phyloP scores from a whole-genome alignment of 2,329 filamentous ascomycete species.

The Sporothrix globosa region DNA sequence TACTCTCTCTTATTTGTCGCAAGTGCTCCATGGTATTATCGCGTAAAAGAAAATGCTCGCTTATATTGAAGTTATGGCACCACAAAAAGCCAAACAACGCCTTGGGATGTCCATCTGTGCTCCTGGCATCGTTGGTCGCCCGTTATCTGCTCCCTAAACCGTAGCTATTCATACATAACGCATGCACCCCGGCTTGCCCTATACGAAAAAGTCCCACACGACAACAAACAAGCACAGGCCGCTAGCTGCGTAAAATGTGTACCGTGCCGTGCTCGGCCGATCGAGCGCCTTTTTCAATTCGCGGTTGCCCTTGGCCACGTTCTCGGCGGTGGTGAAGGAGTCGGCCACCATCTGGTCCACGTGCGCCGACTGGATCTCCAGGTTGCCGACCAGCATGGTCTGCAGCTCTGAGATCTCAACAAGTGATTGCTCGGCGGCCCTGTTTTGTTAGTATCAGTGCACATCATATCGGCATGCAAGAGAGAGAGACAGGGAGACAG shows the following conservation, averaged over 20 bases:
- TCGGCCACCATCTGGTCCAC: conserved; percentile 89
- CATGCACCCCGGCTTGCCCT: background rate
- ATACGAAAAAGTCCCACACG: conserved; percentile 74
- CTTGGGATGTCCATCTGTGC: conserved; percentile 5
- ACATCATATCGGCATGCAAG: background rate
- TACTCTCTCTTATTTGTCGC: background rate
- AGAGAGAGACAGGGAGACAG: background rate
- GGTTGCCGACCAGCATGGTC: conserved; percentile 81
- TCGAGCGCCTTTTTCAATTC: conserved; percentile 83
- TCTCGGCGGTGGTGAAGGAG: conserved; percentile 78
- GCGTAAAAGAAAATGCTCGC: background rate
- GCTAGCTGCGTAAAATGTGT: conserved; percentile 79
- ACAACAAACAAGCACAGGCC: conserved; percentile 74
- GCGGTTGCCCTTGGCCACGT: conserved; percentile 86
- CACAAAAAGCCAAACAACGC: conserved; percentile 5
- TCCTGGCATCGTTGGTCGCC: background rate
- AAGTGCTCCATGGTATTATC: background rate
- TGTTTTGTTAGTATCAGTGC: conserved; percentile 44
- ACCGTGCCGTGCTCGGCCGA: conserved; percentile 70
- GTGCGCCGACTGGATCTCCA: conserved; percentile 82
- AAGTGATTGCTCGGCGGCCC: conserved; percentile 85
- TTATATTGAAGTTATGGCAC: conserved; percentile 2
- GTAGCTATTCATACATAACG: background rate
- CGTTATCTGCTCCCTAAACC: background rate
- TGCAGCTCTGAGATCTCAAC: conserved; percentile 93